Conservation (phyloP, 805 yeast genomes). For the Schizosaccharomyces octosporus region DNA sequence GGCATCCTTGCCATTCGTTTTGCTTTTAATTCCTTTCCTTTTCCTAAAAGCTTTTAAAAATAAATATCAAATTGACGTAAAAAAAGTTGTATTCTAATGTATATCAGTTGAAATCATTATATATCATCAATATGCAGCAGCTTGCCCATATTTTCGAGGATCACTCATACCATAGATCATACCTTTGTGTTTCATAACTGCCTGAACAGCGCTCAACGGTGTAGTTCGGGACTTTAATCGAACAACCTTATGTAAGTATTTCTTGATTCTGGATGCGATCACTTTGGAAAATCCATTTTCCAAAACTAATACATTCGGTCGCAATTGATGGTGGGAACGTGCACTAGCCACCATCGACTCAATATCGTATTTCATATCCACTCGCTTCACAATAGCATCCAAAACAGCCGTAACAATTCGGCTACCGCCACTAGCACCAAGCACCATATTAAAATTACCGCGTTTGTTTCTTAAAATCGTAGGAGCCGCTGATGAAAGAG, state of each 20-base stretch:
- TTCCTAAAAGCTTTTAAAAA: no score
- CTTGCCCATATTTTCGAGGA: not conserved
- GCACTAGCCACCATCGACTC: slow-evolving; percentile 56
- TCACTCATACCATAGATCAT: not conserved
- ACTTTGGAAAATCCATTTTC: slow-evolving; percentile 17
- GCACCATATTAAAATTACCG: slow-evolving; percentile 32
- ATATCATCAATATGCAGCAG: not conserved
- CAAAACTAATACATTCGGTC: slow-evolving; percentile 42
- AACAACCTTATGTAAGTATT: not conserved
- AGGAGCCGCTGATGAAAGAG: slow-evolving; percentile 66
- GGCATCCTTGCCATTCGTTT: no score
- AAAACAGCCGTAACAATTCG: slow-evolving; percentile 61
- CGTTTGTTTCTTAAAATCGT: slow-evolving; percentile 26
- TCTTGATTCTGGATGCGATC: not conserved
- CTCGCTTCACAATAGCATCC: slow-evolving; percentile 48
- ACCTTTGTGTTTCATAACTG: not conserved
- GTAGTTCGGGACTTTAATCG: not conserved
- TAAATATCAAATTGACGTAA: no score
- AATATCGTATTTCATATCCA: slow-evolving; percentile 32
- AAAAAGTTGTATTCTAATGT: no score
- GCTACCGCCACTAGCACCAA: slow-evolving; percentile 92
- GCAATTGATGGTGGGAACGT: slow-evolving; percentile 66
- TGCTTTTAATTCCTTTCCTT: no score
- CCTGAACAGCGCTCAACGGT: not conserved
- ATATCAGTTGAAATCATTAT: no score